Conservation (phyloP, 306 rosid species). For the Rosa persica region DNA sequence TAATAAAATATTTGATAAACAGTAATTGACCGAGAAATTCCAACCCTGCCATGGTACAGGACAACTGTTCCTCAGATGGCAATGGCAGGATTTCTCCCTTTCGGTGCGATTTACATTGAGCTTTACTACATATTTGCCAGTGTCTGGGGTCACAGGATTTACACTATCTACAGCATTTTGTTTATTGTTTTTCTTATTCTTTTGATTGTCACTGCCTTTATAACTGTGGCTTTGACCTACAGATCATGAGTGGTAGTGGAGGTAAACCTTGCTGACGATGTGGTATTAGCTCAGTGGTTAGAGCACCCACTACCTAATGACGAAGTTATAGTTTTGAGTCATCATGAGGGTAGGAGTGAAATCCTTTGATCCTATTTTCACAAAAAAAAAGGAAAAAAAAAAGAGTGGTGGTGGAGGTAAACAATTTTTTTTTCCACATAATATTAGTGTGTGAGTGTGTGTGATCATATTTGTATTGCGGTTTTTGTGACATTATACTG, state of each 20-base stretch:
- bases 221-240: constrained; percentile 97
- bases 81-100: constrained; percentile 98
- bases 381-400: too few relatives aligned
- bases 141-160: constrained; percentile 98
- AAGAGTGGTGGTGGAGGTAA: constrained; percentile 71
- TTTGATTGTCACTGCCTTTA: constrained; percentile 93
- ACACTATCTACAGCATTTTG: constrained; percentile 94
- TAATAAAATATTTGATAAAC: too few relatives aligned
- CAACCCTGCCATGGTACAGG: constrained; percentile 90
- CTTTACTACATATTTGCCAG: constrained; percentile 97
- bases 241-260: constrained; percentile 99
- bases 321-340: too few relatives aligned
- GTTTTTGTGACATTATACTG: not conserved
- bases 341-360: too few relatives aligned
- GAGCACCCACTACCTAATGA: too few relatives aligned
- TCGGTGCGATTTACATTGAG: constrained; percentile 96
- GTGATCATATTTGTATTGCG: not conserved
- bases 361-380: too few relatives aligned
- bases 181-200: constrained; percentile 93
- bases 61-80: constrained; percentile 96
- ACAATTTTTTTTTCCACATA: constrained; percentile 7
- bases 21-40: too few relatives aligned
- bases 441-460: too few relatives aligned
- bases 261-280: too few relatives aligned
- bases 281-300: too few relatives aligned